These are phyloP conservation scores for Boletus subcaerulescens DNA, from an alignment of 768 basidiomycete species.

Conservation along the genomic window DNA sequence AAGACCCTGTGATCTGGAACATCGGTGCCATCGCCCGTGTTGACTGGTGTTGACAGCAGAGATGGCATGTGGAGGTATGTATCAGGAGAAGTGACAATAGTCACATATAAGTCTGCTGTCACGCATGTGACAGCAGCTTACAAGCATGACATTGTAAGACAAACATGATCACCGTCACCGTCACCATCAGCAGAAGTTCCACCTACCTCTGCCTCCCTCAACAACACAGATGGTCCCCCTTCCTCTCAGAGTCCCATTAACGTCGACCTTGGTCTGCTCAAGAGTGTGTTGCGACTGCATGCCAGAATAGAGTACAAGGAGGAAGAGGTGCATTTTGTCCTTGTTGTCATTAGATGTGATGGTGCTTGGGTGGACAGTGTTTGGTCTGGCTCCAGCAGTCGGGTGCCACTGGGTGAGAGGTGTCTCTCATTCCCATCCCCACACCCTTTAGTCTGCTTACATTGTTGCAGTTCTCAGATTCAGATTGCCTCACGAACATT, in stretches of 20 bases:
- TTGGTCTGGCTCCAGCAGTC: constrained; percentile 88
- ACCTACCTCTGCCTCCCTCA: constrained; percentile 49
- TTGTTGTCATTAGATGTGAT: constrained; percentile 92
- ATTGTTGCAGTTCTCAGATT: constrained; percentile 74
- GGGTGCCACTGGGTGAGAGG: constrained; percentile 85
- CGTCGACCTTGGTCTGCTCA: constrained; percentile 92
- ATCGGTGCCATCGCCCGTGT: no score
- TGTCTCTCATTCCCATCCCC: constrained; percentile 31
- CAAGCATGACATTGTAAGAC: no score
- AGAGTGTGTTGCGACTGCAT: constrained; percentile 94
- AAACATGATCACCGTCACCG: constrained; percentile 47
- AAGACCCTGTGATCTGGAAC: no score
- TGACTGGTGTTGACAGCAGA: no score
- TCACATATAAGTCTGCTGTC: no score
- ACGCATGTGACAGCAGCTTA: no score
- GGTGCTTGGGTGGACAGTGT: constrained; percentile 98
- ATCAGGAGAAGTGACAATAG: no score
- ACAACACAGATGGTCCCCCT: constrained; percentile 42
- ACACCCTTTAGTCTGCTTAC: constrained; percentile 6
- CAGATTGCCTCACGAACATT: constrained; percentile 98
- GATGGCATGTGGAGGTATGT: no score
- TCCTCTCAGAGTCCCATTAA: constrained; percentile 50
- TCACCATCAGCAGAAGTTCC: constrained; percentile 90
- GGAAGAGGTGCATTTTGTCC: constrained; percentile 81
- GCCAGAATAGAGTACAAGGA: constrained; percentile 94